Percentiles rank a stretch among this genome's conserved stretches.
These are phyloP conservation scores for Citrus sp. DNA, from an alignment of 345 rosid genomes.

Conservation along the genomic window DNA sequence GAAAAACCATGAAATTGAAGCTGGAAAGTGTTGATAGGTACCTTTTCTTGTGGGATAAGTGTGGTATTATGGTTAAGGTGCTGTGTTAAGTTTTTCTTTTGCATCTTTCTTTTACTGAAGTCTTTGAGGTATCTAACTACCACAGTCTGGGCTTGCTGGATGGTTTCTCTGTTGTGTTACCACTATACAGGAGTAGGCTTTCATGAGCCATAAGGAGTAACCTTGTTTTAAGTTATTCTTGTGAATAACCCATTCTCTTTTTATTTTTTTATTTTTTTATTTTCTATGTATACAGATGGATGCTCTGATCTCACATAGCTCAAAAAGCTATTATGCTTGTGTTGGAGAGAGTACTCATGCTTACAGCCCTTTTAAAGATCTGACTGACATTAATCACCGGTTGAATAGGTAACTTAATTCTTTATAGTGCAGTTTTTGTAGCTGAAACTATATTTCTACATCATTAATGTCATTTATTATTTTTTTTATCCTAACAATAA, in stretches of 20 bases:
- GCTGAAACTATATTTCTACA: neutral
- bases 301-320: conserved; percentile 81
- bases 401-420: conserved; percentile 57
- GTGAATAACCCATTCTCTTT: neutral
- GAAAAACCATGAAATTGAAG: too few relatives aligned
- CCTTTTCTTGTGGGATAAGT: neutral
- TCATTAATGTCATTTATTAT: neutral
- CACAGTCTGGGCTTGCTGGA: neutral
- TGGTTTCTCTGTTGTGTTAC: neutral
- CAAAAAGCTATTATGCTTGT: conserved; percentile 92
- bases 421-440: neutral
- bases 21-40: neutral
- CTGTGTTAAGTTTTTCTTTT: neutral
- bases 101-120: neutral
- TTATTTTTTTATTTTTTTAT: neutral
- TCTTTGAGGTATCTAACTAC: neutral
- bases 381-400: conserved; percentile 74
- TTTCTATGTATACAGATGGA: conserved; percentile 59
- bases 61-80: too few relatives aligned
- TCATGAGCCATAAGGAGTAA: neutral
- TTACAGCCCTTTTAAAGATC: conserved; percentile 5
- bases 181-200: neutral
- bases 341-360: conserved; percentile 98
- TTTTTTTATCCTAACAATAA: conserved; percentile 28
- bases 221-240: neutral